phyloP scores from a whole-genome alignment of 805 yeast species.

The Suhomyces kilbournensis region DNA sequence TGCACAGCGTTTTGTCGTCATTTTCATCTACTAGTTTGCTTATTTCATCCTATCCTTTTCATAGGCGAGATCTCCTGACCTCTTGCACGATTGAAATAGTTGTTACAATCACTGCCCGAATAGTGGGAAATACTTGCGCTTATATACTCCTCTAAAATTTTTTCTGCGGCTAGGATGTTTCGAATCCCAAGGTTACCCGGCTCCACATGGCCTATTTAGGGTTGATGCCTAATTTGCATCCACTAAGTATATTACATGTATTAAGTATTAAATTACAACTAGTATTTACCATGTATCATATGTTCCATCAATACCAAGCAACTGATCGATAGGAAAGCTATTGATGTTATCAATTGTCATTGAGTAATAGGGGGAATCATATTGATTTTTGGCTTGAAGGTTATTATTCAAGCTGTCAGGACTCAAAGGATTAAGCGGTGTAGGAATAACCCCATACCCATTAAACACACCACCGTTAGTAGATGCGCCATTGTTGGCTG shows the following conservation, averaged over 20 bases:
- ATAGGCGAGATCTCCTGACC: conserved; percentile 13
- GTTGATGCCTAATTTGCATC: neutral
- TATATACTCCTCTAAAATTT: conserved; percentile 3
- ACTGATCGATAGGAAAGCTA: conserved; percentile 6
- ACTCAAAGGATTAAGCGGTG: conserved; percentile 4
- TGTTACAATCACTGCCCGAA: neutral
- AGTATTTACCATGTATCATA: conserved; percentile 1
- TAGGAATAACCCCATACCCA: neutral
- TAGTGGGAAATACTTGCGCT: neutral
- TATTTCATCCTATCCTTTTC: conserved; percentile 8
- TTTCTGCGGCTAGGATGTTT: conserved; percentile 4
- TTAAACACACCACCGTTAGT: neutral
- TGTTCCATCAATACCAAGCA: conserved; percentile 2
- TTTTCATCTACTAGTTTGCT: conserved; percentile 7
- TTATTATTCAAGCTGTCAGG: conserved; percentile 5
- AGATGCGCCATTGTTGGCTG: neutral
- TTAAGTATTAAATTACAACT: neutral
- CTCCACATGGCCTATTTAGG: neutral
- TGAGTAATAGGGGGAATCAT: neutral
- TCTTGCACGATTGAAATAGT: neutral
- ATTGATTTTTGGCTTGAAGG: neutral
- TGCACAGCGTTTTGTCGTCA: conserved; percentile 53
- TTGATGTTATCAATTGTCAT: conserved; percentile 5
- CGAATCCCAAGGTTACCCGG: neutral
- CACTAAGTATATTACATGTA: neutral